A percentile compares a stretch with the other conserved stretches of the same genome.
Conservation (phyloP, 805 yeast species). For the Maudiozyma barnettii region DNA sequence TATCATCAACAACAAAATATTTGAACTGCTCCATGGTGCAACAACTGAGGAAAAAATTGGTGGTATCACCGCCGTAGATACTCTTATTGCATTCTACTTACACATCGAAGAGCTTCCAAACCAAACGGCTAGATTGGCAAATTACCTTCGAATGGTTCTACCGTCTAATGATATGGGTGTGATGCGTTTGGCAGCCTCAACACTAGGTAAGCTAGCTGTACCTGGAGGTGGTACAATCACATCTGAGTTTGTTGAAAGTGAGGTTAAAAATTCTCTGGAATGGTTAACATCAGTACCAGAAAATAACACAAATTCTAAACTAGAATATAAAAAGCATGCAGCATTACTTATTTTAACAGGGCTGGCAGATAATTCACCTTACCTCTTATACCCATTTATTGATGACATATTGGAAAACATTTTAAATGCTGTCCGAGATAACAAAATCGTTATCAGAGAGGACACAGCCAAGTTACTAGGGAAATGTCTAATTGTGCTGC, state of each 20-base stretch:
- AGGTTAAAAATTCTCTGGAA: constrained; percentile 81
- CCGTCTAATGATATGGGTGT: constrained; percentile 77
- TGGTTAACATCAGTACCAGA: constrained; percentile 61
- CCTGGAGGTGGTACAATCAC: constrained; percentile 88
- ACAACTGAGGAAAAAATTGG: constrained; percentile 71
- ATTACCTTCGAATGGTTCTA: constrained; percentile 69
- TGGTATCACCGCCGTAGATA: constrained; percentile 84
- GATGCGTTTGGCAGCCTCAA: constrained; percentile 77
- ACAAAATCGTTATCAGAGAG: constrained; percentile 59
- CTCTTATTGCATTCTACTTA: constrained; percentile 74
- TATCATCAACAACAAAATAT: constrained; percentile 77
- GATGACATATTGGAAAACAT: constrained; percentile 70
- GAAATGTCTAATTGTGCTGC: constrained; percentile 67
- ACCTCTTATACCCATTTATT: constrained; percentile 67
- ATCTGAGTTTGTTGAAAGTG: constrained; percentile 87
- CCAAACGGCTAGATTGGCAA: constrained; percentile 85
- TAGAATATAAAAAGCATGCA: constrained; percentile 81
- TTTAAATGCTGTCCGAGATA: constrained; percentile 82
- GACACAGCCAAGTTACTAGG: constrained; percentile 81
- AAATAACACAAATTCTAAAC: constrained; percentile 47
- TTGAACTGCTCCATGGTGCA: constrained; percentile 70
- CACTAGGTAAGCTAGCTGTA: constrained; percentile 79
- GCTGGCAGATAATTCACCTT: constrained; percentile 79
- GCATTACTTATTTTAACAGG: constrained; percentile 77
- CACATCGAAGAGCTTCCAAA: constrained; percentile 78